Evolutionary conservation across 352 stramenopile species (phyloP), one percentile per base, ranked within the genome.

Genomic region (Phytopythium mirpurense): DNA sequence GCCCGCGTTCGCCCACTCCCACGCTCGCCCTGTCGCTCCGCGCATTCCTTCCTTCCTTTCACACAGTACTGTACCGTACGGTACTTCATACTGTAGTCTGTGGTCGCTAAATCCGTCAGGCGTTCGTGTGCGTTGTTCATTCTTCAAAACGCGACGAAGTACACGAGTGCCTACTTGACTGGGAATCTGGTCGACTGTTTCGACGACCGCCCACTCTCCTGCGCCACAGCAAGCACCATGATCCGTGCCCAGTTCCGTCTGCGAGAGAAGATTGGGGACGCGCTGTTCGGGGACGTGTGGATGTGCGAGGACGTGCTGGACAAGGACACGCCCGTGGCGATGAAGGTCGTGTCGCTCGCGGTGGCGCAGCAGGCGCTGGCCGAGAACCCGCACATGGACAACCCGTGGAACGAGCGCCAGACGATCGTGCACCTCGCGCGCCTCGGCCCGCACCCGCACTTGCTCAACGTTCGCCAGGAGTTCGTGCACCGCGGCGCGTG

Each of bases 271-370:
- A 41, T 82, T 2, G 37, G 55, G n/a, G 47, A 63, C 21, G 58
- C 72, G 15, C 46, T 80, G 18, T 78, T 67, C 48, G 69, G 72
- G 12, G 51, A 62, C 40, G 66, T 83, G 32, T 73, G 63, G 62
- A 60, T 78, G 24, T 75, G 67, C 46, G 29, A 57, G 5, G 65
- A 83, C 51, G 53, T 41, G 1, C 37, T 50, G n/a, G 35, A 62
- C 37, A 36, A 51, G 21, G 51, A 70, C 49, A 24, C 51, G 23
- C 37, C 51, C 18, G 72, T 80, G 16, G 72, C 67, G 15, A 50
- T 83, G 46, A 83, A 83, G 42, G 42, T 62, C 36, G 59, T 81
- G 8, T 47, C 43, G 6, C 61, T 80, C 24, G 41, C 36, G 15
- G 19, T 40, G 21, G 67, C 67, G 5, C 50, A 46, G 38, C 52